These are phyloP conservation scores for Diplodia intermedia DNA, from an alignment of 2,329 filamentous ascomycete species.

Conservation along the genomic window DNA sequence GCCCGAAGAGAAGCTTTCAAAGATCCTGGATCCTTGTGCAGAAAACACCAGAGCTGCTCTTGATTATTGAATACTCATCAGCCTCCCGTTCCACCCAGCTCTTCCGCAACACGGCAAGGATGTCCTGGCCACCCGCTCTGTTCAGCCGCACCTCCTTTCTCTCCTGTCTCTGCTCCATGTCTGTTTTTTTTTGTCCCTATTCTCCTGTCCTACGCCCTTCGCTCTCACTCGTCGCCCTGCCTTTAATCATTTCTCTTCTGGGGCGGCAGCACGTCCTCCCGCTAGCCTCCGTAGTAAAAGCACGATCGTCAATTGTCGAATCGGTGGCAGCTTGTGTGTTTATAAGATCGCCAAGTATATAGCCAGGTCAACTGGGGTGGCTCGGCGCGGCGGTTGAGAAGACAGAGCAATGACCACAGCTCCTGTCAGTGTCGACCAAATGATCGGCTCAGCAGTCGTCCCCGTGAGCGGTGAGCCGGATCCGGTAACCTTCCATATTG, in stretches of 20 bases:
- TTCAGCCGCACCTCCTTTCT: not conserved
- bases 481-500: not conserved
- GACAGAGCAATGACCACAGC: not conserved
- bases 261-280: constrained; percentile 18
- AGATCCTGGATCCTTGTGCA: constrained; percentile 3
- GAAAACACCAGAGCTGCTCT: not conserved
- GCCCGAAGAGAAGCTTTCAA: constrained; percentile 23
- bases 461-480: constrained; percentile 17
- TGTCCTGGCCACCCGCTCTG: not conserved
- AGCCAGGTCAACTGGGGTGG: not conserved
- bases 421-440: not conserved
- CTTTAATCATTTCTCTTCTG: constrained; percentile 7
- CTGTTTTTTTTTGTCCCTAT: not conserved
- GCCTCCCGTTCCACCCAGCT: not conserved
- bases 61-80: not conserved
- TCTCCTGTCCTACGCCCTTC: not conserved
- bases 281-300: constrained; percentile 12
- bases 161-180: not conserved
- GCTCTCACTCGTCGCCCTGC: constrained; percentile 22
- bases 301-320: constrained; percentile 17
- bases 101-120: not conserved
- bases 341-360: constrained; percentile 23
- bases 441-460: not conserved
- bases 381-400: constrained; percentile 1
- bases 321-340: not conserved